phyloP scores from a whole-genome alignment of 495 filamentous ascomycete genomes.

The Penicillium coprophilum region DNA sequence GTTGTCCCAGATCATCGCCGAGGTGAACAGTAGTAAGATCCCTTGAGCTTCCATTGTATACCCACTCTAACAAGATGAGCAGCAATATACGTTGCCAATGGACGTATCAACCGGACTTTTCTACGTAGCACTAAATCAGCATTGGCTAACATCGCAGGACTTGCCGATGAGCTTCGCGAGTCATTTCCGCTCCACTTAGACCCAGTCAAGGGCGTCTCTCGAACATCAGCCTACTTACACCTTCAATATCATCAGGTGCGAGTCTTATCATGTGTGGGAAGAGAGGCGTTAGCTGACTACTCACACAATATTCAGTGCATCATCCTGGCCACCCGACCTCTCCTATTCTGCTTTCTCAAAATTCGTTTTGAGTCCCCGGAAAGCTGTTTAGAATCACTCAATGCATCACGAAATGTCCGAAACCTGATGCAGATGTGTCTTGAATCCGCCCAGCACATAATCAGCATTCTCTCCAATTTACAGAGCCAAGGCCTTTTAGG shows the following conservation, averaged over 20 bases:
- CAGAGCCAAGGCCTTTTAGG: constrained; percentile 43
- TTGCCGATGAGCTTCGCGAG: constrained; percentile 37
- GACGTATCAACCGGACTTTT: constrained; percentile 42
- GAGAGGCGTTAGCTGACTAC: neutral
- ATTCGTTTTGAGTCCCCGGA: constrained; percentile 35
- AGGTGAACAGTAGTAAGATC: constrained; percentile 41
- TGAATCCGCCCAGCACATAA: constrained; percentile 42
- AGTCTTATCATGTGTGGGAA: neutral
- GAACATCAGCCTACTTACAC: constrained; percentile 45
- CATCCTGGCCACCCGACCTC: constrained; percentile 41
- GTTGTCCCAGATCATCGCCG: constrained; percentile 41
- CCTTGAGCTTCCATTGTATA: neutral
- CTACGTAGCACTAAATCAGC: constrained; percentile 41
- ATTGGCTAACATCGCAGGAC: constrained; percentile 38
- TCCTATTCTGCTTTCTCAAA: constrained; percentile 41
- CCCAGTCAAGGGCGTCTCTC: constrained; percentile 36
- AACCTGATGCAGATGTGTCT: constrained; percentile 43
- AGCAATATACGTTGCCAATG: constrained; percentile 48
- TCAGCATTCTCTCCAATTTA: constrained; percentile 39
- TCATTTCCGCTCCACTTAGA: constrained; percentile 38
- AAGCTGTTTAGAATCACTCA: constrained; percentile 24
- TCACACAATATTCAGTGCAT: constrained; percentile 31
- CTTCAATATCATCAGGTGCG: constrained; percentile 45
- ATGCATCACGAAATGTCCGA: constrained; percentile 33
- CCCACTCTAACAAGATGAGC: constrained; percentile 2